Base-by-base conservation (phyloP, 2,329 filamentous ascomycete species). In the Drechslerella dactyloides region DNA sequence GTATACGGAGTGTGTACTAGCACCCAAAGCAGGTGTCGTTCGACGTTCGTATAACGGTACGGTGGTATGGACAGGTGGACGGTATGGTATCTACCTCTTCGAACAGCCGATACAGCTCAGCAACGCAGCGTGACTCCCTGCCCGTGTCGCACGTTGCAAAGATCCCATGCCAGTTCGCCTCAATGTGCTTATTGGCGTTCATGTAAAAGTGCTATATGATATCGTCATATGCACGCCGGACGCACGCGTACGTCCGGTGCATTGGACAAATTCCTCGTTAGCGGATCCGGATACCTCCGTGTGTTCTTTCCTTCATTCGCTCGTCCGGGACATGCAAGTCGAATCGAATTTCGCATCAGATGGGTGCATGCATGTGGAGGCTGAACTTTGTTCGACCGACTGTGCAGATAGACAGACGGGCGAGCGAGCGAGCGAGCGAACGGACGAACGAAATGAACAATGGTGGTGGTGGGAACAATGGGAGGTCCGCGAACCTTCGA, bases 141-240 rank as follows among this genome's bases (percentile, higher is more conserved):
- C 73, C 70, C 61, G 69, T 70, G 50, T 76, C 73, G 68, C 75
- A 76, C n/a, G 76, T 77, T 46, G 74, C 75, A 27, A 76, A 77
- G 42, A 77, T 75, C 15, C 76, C 76, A 35, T 76, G 69, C 59
- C 65, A 75, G 56, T 75, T 75, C 1, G 69, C 57, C 35, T 76
- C 75, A 24, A 77, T 76, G 30, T 59, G 56, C 30, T 65, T 72
- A 55, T 55, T 60, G 53, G 52, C 44, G 50, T 61, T 72, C 33
- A 37, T 46, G 50, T 72, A 65, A 51, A 59, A 72, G 19, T 72
- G 68, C 68, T 72, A 50, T n/a, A n/a, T n/a, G n/a, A n/a, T n/a
- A 56, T 59, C 42, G 51, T 48, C 53, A 53, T 56, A 58, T 30
- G 48, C 5, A n/a, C 40, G 15, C 5, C 17, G 40, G 10, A 17